Evolutionary conservation across 169 alveolate genomes (phyloP).

Genomic region (Babesia ovata): DNA sequence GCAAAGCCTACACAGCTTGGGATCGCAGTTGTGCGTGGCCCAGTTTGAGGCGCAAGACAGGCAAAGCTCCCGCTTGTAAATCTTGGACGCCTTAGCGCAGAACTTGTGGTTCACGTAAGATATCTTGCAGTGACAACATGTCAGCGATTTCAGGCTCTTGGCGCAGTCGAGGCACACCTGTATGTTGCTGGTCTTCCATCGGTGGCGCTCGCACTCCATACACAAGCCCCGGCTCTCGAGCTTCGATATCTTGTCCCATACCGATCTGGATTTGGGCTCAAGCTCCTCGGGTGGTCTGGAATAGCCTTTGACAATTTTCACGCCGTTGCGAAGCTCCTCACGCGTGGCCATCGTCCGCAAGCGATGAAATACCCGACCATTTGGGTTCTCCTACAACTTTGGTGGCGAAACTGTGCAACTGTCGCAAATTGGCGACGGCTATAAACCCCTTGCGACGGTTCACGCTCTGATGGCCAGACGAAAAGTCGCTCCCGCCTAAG

Average conservation of each 20-base stretch:
- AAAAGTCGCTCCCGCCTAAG: too few species aligned
- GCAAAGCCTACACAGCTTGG: constrained; percentile 62
- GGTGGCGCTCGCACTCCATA: constrained; percentile 54
- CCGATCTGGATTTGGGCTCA: not conserved
- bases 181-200: constrained; percentile 41
- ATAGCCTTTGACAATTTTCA: constrained; percentile 12
- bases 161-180: constrained; percentile 55
- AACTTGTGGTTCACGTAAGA: constrained; percentile 46
- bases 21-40: constrained; percentile 60
- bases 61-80: constrained; percentile 49
- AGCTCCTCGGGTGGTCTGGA: not conserved
- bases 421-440: too few species aligned
- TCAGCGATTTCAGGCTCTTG: constrained; percentile 13
- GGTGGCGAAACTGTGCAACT: not conserved
- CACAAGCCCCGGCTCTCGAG: constrained; percentile 46
- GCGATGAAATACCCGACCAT: not conserved
- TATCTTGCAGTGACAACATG: constrained; percentile 64
- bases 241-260: constrained; percentile 52
- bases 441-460: too few species aligned
- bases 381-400: not conserved
- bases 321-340: constrained; percentile 38
- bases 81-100: constrained; percentile 57
- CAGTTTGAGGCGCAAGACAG: constrained; percentile 59
- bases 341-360: constrained; percentile 10
- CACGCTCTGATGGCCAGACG: too few species aligned